Percentiles rank a stretch among this genome's conserved stretches.
Conservation (phyloP, 192 early-diverging fungal genomes). For the Gigaspora rosea region DNA sequence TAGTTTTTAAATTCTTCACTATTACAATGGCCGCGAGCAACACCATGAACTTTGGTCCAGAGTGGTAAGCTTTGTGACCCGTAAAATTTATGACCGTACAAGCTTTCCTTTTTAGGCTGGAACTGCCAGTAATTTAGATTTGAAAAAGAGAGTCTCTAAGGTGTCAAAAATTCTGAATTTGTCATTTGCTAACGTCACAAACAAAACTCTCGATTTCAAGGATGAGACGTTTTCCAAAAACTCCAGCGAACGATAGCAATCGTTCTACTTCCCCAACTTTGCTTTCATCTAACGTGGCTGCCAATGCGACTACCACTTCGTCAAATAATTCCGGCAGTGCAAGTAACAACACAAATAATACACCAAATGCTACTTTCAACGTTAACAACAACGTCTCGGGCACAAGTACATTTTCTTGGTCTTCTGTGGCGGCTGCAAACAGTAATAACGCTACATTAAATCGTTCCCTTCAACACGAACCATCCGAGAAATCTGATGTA, state of each 20-base stretch:
- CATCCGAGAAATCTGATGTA: slow-evolving; percentile 28
- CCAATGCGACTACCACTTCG: slow-evolving; percentile 10
- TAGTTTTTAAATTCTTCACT: too few species aligned
- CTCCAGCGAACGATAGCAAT: slow-evolving; percentile 19
- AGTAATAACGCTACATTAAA: slow-evolving; percentile 23
- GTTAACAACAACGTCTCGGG: background rate
- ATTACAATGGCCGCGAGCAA: slow-evolving; percentile 36
- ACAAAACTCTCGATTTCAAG: slow-evolving; percentile 1
- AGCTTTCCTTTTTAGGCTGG: slow-evolving; percentile 36
- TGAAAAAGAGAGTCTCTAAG: background rate
- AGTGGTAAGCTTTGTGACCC: slow-evolving; percentile 57
- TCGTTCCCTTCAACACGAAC: slow-evolving; percentile 29
- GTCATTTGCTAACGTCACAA: background rate
- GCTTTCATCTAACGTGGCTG: slow-evolving; percentile 24
- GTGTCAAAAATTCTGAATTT: slow-evolving; percentile 31
- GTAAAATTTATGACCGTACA: background rate
- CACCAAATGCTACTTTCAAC: background rate
- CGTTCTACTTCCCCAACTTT: slow-evolving; percentile 28
- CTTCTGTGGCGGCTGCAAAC: slow-evolving; percentile 32
- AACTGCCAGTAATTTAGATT: background rate
- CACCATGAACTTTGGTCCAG: slow-evolving; percentile 81
- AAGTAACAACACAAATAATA: slow-evolving; percentile 9
- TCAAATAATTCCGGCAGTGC: background rate
- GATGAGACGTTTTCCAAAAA: slow-evolving; percentile 35
- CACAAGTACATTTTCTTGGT: slow-evolving; percentile 35